A percentile compares a stretch with the other conserved stretches of the same genome.
Conservation (phyloP, 1,139 yeast genomes). For the Yamadazyma diddensiae region DNA sequence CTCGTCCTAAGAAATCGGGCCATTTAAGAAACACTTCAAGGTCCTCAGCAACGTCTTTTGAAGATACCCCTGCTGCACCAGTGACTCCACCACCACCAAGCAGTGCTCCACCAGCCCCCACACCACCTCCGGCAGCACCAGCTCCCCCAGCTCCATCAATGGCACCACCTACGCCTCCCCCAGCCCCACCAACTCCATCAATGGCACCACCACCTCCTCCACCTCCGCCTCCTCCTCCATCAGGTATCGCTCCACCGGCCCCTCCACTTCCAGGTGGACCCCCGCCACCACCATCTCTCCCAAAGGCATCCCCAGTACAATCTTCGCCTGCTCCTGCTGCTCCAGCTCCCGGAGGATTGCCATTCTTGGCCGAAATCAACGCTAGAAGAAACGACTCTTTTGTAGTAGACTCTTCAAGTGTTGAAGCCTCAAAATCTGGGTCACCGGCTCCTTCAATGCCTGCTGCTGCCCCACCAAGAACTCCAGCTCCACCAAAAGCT, state of each 20-base stretch:
- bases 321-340: slow-evolving; percentile 15
- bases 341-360: slow-evolving; percentile 25
- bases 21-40: slow-evolving; percentile 22
- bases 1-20: slow-evolving; percentile 29
- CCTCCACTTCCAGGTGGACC: slow-evolving; percentile 10
- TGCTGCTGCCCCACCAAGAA: slow-evolving; percentile 5
- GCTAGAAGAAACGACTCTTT: slow-evolving; percentile 34
- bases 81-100: slow-evolving; percentile 9
- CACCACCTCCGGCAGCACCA: slow-evolving; percentile 10
- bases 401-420: slow-evolving; percentile 35
- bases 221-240: slow-evolving; percentile 10
- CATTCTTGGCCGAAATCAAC: slow-evolving; percentile 43
- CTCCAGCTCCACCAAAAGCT: slow-evolving; percentile 14
- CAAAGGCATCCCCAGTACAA: slow-evolving; percentile 13
- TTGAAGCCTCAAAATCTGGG: slow-evolving; percentile 14
- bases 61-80: slow-evolving; percentile 13
- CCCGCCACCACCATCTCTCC: slow-evolving; percentile 13
- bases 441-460: slow-evolving; percentile 13
- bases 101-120: slow-evolving; percentile 10
- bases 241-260: slow-evolving; percentile 9
- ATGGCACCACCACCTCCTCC: slow-evolving; percentile 12
- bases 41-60: slow-evolving; percentile 20
- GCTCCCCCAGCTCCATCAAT: slow-evolving; percentile 14
- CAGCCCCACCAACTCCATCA: slow-evolving; percentile 9
- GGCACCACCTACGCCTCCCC: slow-evolving; percentile 10